phyloP scores from a whole-genome alignment of 2,329 filamentous ascomycete genomes.

The Talaromyces sp. region DNA sequence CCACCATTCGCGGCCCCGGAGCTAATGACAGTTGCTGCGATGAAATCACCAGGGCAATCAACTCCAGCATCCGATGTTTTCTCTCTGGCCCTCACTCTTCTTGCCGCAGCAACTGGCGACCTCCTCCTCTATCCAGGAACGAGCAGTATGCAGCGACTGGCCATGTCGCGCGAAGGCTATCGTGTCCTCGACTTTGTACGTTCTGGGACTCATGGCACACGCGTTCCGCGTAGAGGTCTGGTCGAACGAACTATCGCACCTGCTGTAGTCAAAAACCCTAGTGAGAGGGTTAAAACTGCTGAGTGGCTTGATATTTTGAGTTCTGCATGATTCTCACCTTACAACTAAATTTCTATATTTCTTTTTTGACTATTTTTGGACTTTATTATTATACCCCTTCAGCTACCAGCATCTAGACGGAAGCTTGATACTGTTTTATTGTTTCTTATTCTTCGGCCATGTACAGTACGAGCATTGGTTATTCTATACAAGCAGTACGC shows the following conservation, averaged over 20 bases:
- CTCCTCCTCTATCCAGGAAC: constrained; percentile 37
- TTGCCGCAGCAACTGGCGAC: constrained; percentile 41
- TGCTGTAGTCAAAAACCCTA: constrained; percentile 34
- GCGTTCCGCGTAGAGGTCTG: constrained; percentile 34
- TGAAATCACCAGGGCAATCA: constrained; percentile 28
- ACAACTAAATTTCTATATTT: not conserved
- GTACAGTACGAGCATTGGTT: not conserved
- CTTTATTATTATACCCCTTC: constrained; percentile 1
- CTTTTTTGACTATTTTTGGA: not conserved
- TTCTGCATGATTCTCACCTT: not conserved
- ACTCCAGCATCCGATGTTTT: constrained; percentile 40
- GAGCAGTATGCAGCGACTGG: constrained; percentile 34
- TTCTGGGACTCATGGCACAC: constrained; percentile 28
- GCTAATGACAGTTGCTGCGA: constrained; percentile 30
- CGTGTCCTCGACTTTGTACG: constrained; percentile 36
- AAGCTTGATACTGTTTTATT: not conserved
- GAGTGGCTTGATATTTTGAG: constrained; percentile 22
- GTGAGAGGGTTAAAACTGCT: constrained; percentile 22
- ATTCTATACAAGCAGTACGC: not conserved
- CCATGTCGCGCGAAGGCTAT: constrained; percentile 40
- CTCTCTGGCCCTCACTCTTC: constrained; percentile 39
- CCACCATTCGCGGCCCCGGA: constrained; percentile 43
- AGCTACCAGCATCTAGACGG: not conserved
- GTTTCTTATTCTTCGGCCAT: not conserved
- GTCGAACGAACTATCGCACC: constrained; percentile 34